Conservation (phyloP, 768 basidiomycete genomes). For the Chalciporus pseudorubinellus region DNA sequence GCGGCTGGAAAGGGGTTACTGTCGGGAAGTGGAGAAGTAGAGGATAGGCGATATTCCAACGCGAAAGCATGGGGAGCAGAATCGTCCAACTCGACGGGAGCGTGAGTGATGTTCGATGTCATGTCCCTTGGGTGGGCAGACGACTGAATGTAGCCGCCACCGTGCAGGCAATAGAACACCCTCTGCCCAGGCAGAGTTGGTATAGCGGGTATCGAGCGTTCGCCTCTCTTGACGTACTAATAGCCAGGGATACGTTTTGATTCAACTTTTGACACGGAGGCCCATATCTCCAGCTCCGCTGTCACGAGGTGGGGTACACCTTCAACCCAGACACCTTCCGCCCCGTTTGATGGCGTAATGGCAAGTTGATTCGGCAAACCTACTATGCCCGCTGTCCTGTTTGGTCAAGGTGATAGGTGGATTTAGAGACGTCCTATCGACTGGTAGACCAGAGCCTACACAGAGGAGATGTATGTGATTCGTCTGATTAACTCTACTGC, state of each 20-base stretch:
- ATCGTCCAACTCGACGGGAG: slow-evolving; percentile 45
- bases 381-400: slow-evolving; percentile 7
- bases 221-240: slow-evolving; percentile 48
- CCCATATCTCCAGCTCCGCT: slow-evolving; percentile 28
- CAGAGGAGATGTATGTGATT: slow-evolving; percentile 10
- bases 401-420: neutral
- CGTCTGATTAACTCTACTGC: slow-evolving; percentile 36
- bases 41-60: slow-evolving; percentile 71
- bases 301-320: slow-evolving; percentile 29
- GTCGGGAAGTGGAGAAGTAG: slow-evolving; percentile 39
- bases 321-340: slow-evolving; percentile 34
- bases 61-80: slow-evolving; percentile 51
- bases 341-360: slow-evolving; percentile 7
- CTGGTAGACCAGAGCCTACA: slow-evolving; percentile 12
- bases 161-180: slow-evolving; percentile 61
- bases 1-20: slow-evolving; percentile 70
- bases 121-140: slow-evolving; percentile 57
- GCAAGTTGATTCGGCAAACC: slow-evolving; percentile 11
- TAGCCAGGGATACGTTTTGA: slow-evolving; percentile 53
- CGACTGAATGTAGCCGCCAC: slow-evolving; percentile 53
- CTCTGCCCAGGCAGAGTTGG: slow-evolving; percentile 50
- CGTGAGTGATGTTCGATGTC: slow-evolving; percentile 44
- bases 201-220: slow-evolving; percentile 31
- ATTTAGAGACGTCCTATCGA: neutral
- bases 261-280: slow-evolving; percentile 35